Percentiles rank a stretch among this genome's conserved stretches.
phyloP scores from a whole-genome alignment of 2,329 filamentous ascomycete species.

The Hypomyces rosellus region DNA sequence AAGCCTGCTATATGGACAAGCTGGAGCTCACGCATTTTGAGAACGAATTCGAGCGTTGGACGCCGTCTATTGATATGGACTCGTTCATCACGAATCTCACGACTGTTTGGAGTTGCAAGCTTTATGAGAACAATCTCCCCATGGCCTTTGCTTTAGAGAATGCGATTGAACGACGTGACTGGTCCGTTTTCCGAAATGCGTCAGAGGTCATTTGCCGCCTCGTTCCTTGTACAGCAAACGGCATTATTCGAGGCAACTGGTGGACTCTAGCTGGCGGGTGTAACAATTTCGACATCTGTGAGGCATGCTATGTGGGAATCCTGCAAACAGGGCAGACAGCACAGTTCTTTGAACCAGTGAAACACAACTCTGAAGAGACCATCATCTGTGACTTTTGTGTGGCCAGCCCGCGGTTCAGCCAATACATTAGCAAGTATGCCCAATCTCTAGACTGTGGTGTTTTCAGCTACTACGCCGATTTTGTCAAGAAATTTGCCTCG shows the following conservation, averaged over 20 bases:
- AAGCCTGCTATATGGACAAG: constrained; percentile 30
- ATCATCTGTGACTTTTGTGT: constrained; percentile 27
- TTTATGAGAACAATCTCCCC: constrained; percentile 17
- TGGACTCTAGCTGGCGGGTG: constrained; percentile 24
- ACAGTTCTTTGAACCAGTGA: constrained; percentile 22
- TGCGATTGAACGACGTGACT: constrained; percentile 20
- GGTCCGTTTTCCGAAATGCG: constrained; percentile 21
- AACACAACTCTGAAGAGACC: constrained; percentile 12
- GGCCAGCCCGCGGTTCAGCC: constrained; percentile 17
- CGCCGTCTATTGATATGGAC: constrained; percentile 17
- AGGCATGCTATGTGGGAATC: constrained; percentile 28
- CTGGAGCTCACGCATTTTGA: constrained; percentile 24
- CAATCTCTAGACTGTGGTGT: constrained; percentile 27
- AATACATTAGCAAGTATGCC: constrained; percentile 20
- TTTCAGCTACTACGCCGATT: constrained; percentile 23
- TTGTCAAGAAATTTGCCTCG: constrained; percentile 23
- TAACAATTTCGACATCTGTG: constrained; percentile 23
- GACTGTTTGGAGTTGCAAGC: constrained; percentile 19
- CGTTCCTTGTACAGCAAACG: constrained; percentile 22
- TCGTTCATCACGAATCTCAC: constrained; percentile 18
- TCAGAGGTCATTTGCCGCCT: constrained; percentile 17
- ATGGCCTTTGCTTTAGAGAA: constrained; percentile 21
- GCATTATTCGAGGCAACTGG: constrained; percentile 27
- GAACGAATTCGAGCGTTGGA: constrained; percentile 20
- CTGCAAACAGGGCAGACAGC: constrained; percentile 20